Evolutionary conservation across 2,329 filamentous ascomycete species (phyloP).

Genomic region (Scedosporium dehoogii): DNA sequence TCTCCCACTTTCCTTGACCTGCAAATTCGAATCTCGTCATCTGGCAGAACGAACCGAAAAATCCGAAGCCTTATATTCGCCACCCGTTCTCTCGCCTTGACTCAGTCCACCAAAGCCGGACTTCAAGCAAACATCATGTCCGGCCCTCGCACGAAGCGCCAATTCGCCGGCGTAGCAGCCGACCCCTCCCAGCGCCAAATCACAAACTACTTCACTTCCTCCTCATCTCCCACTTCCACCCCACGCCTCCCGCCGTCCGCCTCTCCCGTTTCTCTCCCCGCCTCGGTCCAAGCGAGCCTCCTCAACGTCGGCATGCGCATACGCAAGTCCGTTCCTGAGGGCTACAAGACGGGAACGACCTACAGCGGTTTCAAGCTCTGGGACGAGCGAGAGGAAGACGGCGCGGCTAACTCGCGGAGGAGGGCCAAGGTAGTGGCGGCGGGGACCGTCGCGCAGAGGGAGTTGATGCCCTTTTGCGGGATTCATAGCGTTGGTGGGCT

Average conservation of each 20-base stretch:
- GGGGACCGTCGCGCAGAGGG: constrained; percentile 30
- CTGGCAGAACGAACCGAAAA: not conserved
- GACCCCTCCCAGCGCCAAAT: constrained; percentile 52
- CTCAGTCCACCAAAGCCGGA: not conserved
- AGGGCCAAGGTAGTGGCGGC: constrained; percentile 14
- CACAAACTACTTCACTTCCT: constrained; percentile 47
- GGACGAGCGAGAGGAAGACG: constrained; percentile 20
- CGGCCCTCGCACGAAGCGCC: constrained; percentile 47
- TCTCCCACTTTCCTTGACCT: too few species aligned
- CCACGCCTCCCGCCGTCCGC: constrained; percentile 14
- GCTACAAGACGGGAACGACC: constrained; percentile 66
- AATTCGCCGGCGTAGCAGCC: constrained; percentile 48
- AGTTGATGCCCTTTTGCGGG: constrained; percentile 73
- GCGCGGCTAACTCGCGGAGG: constrained; percentile 6
- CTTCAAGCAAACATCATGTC: constrained; percentile 29
- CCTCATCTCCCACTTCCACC: constrained; percentile 10
- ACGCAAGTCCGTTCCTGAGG: constrained; percentile 85
- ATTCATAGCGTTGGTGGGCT: constrained; percentile 66
- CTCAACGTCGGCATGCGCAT: constrained; percentile 89
- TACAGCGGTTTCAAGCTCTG: constrained; percentile 42
- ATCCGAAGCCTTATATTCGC: not conserved
- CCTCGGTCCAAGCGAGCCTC: constrained; percentile 68
- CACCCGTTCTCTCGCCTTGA: too few species aligned
- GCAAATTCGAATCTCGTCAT: not conserved
- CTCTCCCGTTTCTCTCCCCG: constrained; percentile 44